Evolutionary conservation across 2,329 filamentous ascomycete genomes (phyloP).

Genomic region (Teratosphaeria zuluensis): DNA sequence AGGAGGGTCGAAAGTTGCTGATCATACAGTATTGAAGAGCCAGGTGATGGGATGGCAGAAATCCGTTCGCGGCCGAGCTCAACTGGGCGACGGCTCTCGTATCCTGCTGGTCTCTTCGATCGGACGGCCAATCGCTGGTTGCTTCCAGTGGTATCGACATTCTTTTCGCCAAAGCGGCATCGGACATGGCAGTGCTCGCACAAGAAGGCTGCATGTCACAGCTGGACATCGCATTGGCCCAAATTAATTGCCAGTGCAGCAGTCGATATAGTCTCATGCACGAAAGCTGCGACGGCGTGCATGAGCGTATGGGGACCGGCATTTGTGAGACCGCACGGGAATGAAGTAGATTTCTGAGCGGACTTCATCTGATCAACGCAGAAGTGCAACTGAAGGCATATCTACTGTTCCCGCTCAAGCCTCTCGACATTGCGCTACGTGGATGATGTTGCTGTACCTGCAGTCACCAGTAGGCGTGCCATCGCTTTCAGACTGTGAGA

Average conservation of each 20-base stretch:
- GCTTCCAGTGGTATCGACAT: conserved; percentile 87
- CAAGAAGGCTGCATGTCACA: conserved; percentile 60
- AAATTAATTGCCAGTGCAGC: conserved; percentile 61
- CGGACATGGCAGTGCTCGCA: conserved; percentile 63
- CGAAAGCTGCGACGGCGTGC: background rate
- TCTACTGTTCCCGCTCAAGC: too few species aligned
- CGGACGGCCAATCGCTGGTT: conserved; percentile 77
- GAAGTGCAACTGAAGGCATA: too few species aligned
- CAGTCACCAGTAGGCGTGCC: too few species aligned
- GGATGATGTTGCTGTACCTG: too few species aligned
- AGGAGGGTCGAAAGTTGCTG: too few species aligned
- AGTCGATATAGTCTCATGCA: conserved; percentile 13
- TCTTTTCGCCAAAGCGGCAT: conserved; percentile 71
- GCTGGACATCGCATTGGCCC: conserved; percentile 66
- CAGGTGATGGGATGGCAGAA: too few species aligned
- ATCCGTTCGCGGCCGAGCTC: too few species aligned
- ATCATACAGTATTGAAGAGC: too few species aligned
- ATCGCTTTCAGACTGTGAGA: too few species aligned
- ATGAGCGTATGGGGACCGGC: background rate
- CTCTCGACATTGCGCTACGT: too few species aligned
- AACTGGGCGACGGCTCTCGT: conserved; percentile 55
- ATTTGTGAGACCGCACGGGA: background rate
- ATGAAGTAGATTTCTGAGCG: background rate
- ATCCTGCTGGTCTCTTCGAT: conserved; percentile 75
- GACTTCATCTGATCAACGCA: background rate